A percentile compares a stretch with the other conserved stretches of the same genome.
Conservation (phyloP, 2,329 filamentous ascomycete species). For the Phyllosticta citriasiana region DNA sequence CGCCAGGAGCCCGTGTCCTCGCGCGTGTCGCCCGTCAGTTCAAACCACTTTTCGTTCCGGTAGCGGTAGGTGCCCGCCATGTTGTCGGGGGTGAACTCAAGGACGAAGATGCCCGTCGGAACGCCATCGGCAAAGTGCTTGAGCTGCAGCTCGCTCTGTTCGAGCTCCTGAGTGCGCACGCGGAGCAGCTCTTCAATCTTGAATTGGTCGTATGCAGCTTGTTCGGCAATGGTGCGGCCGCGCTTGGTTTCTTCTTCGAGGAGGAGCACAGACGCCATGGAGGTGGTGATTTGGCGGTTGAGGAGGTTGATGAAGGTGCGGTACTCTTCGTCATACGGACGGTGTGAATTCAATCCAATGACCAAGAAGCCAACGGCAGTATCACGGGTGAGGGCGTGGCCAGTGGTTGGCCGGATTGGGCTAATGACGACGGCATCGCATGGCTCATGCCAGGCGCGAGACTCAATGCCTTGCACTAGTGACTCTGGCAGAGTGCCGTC, state of each 20-base stretch:
- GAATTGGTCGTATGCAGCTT: constrained; percentile 25
- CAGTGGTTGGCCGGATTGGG: constrained; percentile 16
- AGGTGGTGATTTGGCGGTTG: constrained; percentile 24
- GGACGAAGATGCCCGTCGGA: constrained; percentile 8
- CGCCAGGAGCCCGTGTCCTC: constrained; percentile 1
- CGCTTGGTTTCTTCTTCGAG: constrained; percentile 23
- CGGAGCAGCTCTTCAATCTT: constrained; percentile 14
- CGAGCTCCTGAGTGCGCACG: constrained; percentile 3
- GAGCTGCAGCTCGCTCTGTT: constrained; percentile 8
- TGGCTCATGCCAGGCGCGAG: constrained; percentile 5
- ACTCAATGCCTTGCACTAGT: constrained; percentile 23
- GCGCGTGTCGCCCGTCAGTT: constrained; percentile 6
- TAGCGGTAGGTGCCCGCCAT: constrained; percentile 11
- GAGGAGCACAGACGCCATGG: constrained; percentile 25
- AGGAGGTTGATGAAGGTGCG: constrained; percentile 21
- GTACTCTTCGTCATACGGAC: constrained; percentile 26
- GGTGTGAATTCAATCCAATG: constrained; percentile 23
- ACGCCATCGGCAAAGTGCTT: constrained; percentile 9
- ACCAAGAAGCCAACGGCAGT: constrained; percentile 22
- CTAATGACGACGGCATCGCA: constrained; percentile 10
- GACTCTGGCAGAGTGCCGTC: constrained; percentile 20
- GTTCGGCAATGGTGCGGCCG: constrained; percentile 15
- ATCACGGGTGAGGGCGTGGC: constrained; percentile 13
- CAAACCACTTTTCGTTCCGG: constrained; percentile 12
- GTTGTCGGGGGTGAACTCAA: constrained; percentile 7